Evolutionary conservation across 2,329 filamentous ascomycete species (phyloP).

Genomic region (Cercospora sesami): DNA sequence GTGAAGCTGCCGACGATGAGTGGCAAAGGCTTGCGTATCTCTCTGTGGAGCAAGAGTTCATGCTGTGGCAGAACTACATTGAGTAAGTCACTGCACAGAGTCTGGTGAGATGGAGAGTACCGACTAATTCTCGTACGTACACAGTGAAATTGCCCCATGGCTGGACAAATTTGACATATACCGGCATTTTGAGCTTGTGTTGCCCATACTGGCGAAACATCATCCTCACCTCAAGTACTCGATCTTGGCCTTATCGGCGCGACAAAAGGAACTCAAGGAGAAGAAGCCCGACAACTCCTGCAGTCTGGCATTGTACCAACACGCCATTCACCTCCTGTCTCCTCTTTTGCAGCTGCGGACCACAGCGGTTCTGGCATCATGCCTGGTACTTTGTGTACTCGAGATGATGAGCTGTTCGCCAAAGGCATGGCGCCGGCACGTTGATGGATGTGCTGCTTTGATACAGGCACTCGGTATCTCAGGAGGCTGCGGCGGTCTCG

Average conservation of each 20-base stretch:
- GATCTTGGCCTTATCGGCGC: conserved; percentile 56
- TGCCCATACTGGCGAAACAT: conserved; percentile 52
- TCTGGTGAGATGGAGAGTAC: neutral
- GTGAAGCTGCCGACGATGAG: conserved; percentile 26
- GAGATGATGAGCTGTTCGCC: conserved; percentile 54
- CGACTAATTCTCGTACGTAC: neutral
- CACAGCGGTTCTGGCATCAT: conserved; percentile 50
- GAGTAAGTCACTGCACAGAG: conserved; percentile 28
- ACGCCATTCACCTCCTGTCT: conserved; percentile 50
- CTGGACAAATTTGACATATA: conserved; percentile 59
- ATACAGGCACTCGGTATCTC: conserved; percentile 54
- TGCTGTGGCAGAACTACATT: conserved; percentile 49
- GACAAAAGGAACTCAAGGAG: conserved; percentile 55
- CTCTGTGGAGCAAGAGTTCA: conserved; percentile 34
- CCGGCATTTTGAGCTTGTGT: conserved; percentile 54
- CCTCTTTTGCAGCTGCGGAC: conserved; percentile 48
- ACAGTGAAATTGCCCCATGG: conserved; percentile 54
- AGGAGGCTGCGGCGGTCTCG: conserved; percentile 53
- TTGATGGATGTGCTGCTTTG: conserved; percentile 58
- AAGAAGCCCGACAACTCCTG: conserved; percentile 48
- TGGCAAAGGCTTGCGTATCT: conserved; percentile 33
- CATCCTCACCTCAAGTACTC: conserved; percentile 52
- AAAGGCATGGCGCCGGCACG: conserved; percentile 56
- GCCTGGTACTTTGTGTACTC: conserved; percentile 50
- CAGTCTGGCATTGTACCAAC: conserved; percentile 56